Evolutionary conservation across 345 rosid species (phyloP).

Genomic region (Gossypium mustelinum): DNA sequence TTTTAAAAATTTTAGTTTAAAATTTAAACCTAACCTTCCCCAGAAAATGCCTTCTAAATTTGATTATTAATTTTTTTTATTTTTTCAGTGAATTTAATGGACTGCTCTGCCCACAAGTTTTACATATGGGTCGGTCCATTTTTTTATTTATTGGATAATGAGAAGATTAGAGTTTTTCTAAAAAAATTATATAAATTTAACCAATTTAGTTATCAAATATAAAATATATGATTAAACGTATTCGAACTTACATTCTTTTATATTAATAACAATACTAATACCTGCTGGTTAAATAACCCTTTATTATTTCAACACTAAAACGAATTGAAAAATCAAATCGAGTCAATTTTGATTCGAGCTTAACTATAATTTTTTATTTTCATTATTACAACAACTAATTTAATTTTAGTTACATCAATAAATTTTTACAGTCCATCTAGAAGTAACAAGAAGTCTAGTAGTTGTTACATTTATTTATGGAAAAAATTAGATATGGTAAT

Average conservation of each 20-base stretch:
- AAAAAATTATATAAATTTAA: no score
- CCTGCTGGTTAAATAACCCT: accelerated
- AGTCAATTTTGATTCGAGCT: no score
- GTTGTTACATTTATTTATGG: background rate
- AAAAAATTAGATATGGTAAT: background rate
- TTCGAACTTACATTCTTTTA: accelerated
- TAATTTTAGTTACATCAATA: background rate
- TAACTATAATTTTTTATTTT: no score
- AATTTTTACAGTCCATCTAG: no score
- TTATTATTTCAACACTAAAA: no score
- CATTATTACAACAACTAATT: background rate
- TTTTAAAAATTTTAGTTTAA: background rate
- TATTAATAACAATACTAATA: no score
- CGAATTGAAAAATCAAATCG: no score
- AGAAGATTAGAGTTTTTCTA: no score
- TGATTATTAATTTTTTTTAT: background rate
- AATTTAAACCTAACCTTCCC: background rate
- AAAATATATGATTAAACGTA: no score
- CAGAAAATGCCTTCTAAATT: background rate
- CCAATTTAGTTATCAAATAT: no score
- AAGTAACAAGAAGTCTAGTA: background rate
- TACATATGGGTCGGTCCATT: background rate
- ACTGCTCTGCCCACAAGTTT: conserved; percentile 5
- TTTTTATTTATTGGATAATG: no score
- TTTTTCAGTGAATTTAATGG: background rate